A percentile compares a stretch with the other conserved stretches of the same genome.
phyloP scores from a whole-genome alignment of 331 rosid species.

The Acacia pycnantha region DNA sequence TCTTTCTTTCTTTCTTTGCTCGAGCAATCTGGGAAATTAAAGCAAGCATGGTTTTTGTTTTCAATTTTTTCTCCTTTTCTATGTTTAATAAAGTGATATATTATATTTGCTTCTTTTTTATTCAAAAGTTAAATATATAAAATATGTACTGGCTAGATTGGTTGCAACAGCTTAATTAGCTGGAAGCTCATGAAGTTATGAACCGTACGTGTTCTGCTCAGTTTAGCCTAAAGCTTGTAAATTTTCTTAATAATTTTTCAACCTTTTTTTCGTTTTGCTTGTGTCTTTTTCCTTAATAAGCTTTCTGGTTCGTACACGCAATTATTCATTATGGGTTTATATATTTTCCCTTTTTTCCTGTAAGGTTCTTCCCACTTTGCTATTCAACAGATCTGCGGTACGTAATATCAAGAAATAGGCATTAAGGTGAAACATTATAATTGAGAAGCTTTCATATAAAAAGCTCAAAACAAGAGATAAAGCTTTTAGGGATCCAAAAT shows the following conservation, averaged over 20 bases:
- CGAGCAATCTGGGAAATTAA: not conserved
- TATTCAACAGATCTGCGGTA: slow-evolving; percentile 42
- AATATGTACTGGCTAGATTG: not conserved
- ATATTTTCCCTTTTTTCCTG: not conserved
- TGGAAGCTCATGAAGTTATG: not conserved
- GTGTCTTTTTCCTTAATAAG: not conserved
- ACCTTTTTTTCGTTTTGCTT: not conserved
- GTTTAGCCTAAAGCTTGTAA: not conserved
- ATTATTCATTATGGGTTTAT: not conserved
- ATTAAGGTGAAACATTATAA: slow-evolving; percentile 15
- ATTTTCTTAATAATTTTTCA: not conserved
- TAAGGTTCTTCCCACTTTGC: slow-evolving; percentile 9
- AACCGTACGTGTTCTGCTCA: not conserved
- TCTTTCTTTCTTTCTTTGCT: not conserved
- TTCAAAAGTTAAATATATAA: not conserved
- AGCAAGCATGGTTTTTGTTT: not conserved
- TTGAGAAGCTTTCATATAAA: not conserved
- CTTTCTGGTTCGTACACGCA: slow-evolving; percentile 7
- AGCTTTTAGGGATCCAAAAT: slow-evolving; percentile 39
- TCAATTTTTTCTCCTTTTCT: not conserved
- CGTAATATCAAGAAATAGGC: slow-evolving; percentile 31
- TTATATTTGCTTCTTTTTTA: not conserved
- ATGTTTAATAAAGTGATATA: not conserved
- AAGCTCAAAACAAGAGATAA: slow-evolving; percentile 13
- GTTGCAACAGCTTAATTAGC: not conserved